Evolutionary conservation across 306 rosid species (phyloP), one percentile per base, ranked within the genome.

Genomic region (Herpetospermum pedunculosum): DNA sequence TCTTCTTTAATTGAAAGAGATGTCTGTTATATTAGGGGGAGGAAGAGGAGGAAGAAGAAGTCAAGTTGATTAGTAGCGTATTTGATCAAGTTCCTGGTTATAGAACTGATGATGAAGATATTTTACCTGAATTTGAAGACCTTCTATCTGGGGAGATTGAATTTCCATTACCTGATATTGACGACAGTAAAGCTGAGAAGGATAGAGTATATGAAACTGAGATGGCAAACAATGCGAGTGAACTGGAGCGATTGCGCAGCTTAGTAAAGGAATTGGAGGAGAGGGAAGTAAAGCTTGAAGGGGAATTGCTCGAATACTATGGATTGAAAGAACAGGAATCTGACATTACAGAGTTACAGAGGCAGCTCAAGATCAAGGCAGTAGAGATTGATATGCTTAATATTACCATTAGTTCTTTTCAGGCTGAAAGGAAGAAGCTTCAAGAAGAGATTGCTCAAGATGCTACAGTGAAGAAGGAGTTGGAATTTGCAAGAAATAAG

Each of bases 281-380:
- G 85, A 88, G 97, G 80, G 99, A 95, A 83, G 97, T 91, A 78
- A 95, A 89, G 77, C 92, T 95, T 32, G 99, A 95, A 83, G 97
- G 96, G 8, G 99, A 95, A 79, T 80, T 95, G 82, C 99, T 95
- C 0, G 99, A 91, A 83, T 95, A 95, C 79, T 95, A 95, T 70
- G 99, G 99, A 63, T 77, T 95, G 81, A 91, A 86, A 86, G 99
- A 91, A 80, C 97, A 95, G 78, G 99, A 91, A 85, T 89, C 96
- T 40, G 99, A 87, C 46, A 55, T 95, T 58, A 68, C 77, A 15
- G 99, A 91, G 81, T 68, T 95, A 69, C 96, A 91, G 59, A 81
- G 90, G 81, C 99, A 91, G 81, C 84, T 95, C 80, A 95, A 87
- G 81, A 89, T 95, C 37, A 95, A 91, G 90, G 83, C 90, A 0